Percentiles rank a stretch among this genome's conserved stretches.
Conservation (phyloP, 345 rosid species). For the Sonneratia caseolaris region DNA sequence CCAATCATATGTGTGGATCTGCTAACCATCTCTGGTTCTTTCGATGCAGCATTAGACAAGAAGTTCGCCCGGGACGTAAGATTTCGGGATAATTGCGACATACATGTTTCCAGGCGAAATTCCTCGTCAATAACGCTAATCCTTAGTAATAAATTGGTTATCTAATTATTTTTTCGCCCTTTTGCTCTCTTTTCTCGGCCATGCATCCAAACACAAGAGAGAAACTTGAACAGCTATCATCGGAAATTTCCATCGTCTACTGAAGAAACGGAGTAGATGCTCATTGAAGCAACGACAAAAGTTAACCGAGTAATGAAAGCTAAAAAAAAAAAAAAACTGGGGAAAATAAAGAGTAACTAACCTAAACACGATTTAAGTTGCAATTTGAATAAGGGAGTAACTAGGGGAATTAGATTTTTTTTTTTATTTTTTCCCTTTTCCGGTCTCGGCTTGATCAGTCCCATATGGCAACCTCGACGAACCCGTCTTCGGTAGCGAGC, state of each 20-base stretch:
- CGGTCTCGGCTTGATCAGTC: constrained; percentile 4
- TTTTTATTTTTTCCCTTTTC: background rate
- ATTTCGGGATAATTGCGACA: background rate
- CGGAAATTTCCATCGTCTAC: too few species aligned
- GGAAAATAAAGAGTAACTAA: too few species aligned
- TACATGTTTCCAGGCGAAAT: background rate
- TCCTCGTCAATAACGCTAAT: background rate
- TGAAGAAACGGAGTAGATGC: too few species aligned
- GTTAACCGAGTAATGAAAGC: background rate
- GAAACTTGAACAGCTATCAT: too few species aligned
- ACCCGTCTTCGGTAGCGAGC: constrained; percentile 82
- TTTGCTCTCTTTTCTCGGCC: too few species aligned
- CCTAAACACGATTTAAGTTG: too few species aligned
- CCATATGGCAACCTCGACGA: constrained; percentile 81
- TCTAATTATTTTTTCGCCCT: too few species aligned
- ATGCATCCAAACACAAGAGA: too few species aligned
- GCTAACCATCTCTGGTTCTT: too few species aligned
- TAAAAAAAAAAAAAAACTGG: background rate
- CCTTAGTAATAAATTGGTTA: background rate
- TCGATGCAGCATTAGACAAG: too few species aligned
- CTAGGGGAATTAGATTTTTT: background rate
- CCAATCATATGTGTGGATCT: too few species aligned
- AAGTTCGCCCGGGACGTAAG: background rate
- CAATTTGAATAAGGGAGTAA: background rate
- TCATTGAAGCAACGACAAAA: background rate